Base-by-base conservation (phyloP, 2,329 filamentous ascomycete species). In the Tolypocladium ophioglossoides region DNA sequence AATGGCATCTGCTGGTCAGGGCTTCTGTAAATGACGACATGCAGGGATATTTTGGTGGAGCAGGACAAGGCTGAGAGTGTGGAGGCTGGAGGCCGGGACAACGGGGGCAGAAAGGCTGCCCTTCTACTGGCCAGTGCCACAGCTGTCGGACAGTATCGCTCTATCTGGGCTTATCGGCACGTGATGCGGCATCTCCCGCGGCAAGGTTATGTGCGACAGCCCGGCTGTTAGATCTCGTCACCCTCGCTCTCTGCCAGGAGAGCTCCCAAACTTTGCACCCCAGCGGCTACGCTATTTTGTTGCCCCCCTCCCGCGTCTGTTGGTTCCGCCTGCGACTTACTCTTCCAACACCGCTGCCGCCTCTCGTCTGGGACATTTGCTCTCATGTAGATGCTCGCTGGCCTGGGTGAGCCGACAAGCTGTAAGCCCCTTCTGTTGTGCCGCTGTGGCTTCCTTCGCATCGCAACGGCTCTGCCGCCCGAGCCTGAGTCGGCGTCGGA, bases 231-330 rank as follows among this genome's bases (percentile, higher is more conserved):
- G 63, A 67, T 68, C 63, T 62, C 62, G 59, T 68, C 66, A 65
- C 67, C 66, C 66, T 64, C 63, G 52, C 40, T 35, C 12, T 51
- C 34, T 47, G 35, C 63, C 59, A 64, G 66, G 62, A 62, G 64
- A 68, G 68, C 66, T 68, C 58, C 61, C 61, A 62, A 66, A 68
- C 63, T 69, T 68, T 70, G 66, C 68, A 68, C 57, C 58, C 55
- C 54, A 30, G 20, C 27, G 34, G 30, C 30, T 9, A 14, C 30
- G 12, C 30, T 22, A 24, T 20, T 37, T 52, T 54, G 24, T 51
- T 41, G 39, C 46, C 44, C 44, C 49, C 44, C 41, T 32, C 27
- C 27, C 11, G 44, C 44, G 18, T 20, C 44, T n/a, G 44, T n/a
- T 47, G 44, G 44, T 27, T 32, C 18, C 44, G 27, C 10, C 44